Conservation (phyloP, 768 basidiomycete species). For the Lentinula sp. region DNA sequence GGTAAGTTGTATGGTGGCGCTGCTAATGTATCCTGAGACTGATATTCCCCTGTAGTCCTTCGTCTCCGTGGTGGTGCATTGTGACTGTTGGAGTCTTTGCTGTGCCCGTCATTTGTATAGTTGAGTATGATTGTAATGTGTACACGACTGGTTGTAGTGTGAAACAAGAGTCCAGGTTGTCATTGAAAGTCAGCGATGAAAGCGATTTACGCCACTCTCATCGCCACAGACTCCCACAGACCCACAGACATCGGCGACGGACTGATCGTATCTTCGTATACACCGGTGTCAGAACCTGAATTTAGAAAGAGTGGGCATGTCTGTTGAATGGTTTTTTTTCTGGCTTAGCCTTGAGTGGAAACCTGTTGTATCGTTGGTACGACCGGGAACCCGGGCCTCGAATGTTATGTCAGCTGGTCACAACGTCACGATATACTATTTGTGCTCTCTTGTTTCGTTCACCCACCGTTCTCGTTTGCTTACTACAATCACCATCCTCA, state of each 20-base stretch:
- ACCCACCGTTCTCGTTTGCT: conserved; percentile 10
- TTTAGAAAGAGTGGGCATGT: not conserved
- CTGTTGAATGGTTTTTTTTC: not conserved
- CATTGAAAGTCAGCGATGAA: too few relatives aligned
- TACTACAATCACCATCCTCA: conserved; percentile 13
- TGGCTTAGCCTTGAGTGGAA: not conserved
- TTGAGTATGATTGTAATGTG: not conserved
- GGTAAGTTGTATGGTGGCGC: conserved; percentile 20
- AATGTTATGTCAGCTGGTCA: not conserved
- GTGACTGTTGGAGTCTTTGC: not conserved
- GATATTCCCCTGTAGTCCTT: conserved; percentile 22
- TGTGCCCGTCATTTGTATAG: not conserved
- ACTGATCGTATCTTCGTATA: not conserved
- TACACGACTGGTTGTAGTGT: too few relatives aligned
- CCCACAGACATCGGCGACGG: not conserved
- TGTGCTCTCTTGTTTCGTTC: not conserved
- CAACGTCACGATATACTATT: not conserved
- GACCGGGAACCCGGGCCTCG: not conserved
- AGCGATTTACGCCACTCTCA: not conserved
- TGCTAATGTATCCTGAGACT: conserved; percentile 3
- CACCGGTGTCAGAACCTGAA: not conserved
- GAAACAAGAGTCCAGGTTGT: too few relatives aligned
- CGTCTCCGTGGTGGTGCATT: conserved; percentile 32
- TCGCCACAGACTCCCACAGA: not conserved
- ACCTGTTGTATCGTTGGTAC: not conserved